These are phyloP conservation scores for Sporothrix pallida DNA, from an alignment of 2,329 filamentous ascomycete genomes.

Conservation along the genomic window DNA sequence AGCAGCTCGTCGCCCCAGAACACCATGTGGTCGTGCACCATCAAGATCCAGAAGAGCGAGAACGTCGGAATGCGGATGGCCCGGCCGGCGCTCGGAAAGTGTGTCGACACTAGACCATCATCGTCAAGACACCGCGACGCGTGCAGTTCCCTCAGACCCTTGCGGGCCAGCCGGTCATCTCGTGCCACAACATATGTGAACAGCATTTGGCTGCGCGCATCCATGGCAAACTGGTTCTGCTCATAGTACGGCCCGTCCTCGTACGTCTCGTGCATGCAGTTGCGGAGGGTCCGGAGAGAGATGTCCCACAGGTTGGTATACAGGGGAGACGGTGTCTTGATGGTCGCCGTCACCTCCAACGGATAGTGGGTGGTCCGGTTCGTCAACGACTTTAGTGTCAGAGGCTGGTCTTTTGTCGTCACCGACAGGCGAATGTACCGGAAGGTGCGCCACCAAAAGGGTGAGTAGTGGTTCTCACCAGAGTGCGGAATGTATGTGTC, in stretches of 20 bases:
- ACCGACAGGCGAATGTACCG: background rate
- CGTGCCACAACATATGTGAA: conserved; percentile 43
- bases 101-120: background rate
- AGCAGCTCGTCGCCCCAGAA: conserved; percentile 45
- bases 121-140: background rate
- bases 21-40: conserved; percentile 46
- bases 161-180: conserved; percentile 34
- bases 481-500: background rate
- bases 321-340: background rate
- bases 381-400: background rate
- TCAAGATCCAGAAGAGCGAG: conserved; percentile 47
- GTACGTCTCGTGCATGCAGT: conserved; percentile 46
- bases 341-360: background rate
- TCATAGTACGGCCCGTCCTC: conserved; percentile 46
- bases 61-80: conserved; percentile 38
- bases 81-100: background rate
- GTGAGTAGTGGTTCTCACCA: background rate
- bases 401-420: background rate
- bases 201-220: conserved; percentile 39
- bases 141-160: background rate
- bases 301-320: conserved; percentile 37
- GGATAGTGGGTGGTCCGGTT: background rate
- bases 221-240: conserved; percentile 42
- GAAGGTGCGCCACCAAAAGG: background rate
- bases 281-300: conserved; percentile 42